Base-by-base conservation (phyloP, 208 protist genomes). In the Wallacemonas sp. region DNA sequence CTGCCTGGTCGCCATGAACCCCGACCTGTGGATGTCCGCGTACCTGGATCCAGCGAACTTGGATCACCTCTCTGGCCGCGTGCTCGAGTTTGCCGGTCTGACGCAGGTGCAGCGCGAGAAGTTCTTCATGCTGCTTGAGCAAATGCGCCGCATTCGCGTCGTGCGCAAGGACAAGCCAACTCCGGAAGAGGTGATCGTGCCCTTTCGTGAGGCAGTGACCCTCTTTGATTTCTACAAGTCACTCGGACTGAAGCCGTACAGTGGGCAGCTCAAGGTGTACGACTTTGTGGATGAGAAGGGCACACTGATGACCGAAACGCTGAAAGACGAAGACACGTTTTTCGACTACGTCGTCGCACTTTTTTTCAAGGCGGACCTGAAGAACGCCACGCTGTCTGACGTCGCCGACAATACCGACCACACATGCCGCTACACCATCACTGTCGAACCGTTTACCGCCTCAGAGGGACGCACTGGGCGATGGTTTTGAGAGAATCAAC, bases 21-120 rank as follows among this genome's bases (percentile, higher is more conserved):
- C 89, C 1, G 67, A 78, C 3, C 70, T 85, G 52, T 95, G 89
- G 89, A 62, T 54, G 33, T 81, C 82, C 9, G 84, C 86, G 12
- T 88, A 88, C 39, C 67, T 95, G 2, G 89, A 95, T 49, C 84
- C 83, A 2, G 80, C 83, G 14, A 95, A 95, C 64, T 70, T 83
- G 63, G 89, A 95, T 55, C 89, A 95, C 38, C 78, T 95, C 60
- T 90, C 83, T n/a, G 89, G 89, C 26, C 83, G 89, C 58, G 84
- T 95, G 54, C 74, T 95, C n/a, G 85, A 92, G 70, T 95, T 90
- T 70, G 86, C 80, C 8, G 86, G 75, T 1, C 68, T 95, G 56
- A 44, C 72, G 24, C 76, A 85, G 69, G 27, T 46, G 11, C 63
- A 49, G 57, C 83, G 77, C 36, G 33, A 46, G 5, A 86, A 80